These are phyloP conservation scores for Aegilops tauschii DNA, from an alignment of 176 grass and related monocot species.

Conservation along the genomic window DNA sequence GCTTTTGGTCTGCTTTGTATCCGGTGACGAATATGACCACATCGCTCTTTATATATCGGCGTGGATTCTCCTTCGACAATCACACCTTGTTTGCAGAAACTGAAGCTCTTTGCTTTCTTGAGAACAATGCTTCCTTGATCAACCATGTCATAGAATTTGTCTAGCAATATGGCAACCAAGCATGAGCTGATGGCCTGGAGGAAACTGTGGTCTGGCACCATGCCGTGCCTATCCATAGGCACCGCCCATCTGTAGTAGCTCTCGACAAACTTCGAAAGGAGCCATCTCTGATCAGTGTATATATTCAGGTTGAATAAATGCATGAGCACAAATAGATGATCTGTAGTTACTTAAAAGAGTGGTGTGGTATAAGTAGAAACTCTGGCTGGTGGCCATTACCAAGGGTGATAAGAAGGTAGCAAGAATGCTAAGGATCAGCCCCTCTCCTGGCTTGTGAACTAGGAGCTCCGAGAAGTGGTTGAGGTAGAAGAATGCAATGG, in stretches of 20 bases:
- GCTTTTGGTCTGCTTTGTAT: conserved; percentile 38
- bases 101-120: conserved; percentile 41
- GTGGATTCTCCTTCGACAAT: conserved; percentile 21
- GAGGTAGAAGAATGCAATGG: neutral
- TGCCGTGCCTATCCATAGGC: conserved; percentile 39
- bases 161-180: conserved; percentile 12
- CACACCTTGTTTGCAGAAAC: conserved; percentile 43
- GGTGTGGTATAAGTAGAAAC: neutral
- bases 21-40: conserved; percentile 45
- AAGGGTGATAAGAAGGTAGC: conserved; percentile 45
- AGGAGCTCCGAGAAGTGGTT: conserved; percentile 45
- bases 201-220: conserved; percentile 52
- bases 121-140: conserved; percentile 45
- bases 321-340: neutral
- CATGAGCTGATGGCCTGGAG: conserved; percentile 26
- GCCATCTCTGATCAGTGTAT: conserved; percentile 25
- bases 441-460: conserved; percentile 49
- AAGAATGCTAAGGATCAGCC: conserved; percentile 38
- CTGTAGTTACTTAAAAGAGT: neutral
- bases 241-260: conserved; percentile 36
- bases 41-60: neutral
- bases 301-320: neutral
- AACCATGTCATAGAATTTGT: conserved; percentile 48
- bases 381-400: conserved; percentile 19
- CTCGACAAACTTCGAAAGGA: conserved; percentile 43